Evolutionary conservation across 805 yeast species (phyloP).

Genomic region (Maudiozyma pseudohumilis): DNA sequence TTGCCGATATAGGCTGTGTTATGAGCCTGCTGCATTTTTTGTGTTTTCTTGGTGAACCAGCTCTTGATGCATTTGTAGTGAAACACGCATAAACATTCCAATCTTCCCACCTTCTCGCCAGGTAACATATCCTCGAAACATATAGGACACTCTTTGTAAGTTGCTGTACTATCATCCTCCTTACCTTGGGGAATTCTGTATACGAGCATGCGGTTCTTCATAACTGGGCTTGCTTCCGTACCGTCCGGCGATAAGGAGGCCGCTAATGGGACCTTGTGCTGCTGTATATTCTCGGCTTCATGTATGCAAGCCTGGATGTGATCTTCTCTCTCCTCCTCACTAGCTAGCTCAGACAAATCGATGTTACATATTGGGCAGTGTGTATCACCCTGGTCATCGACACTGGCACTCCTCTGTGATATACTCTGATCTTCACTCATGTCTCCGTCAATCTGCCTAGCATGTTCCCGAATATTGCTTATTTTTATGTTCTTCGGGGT

Average conservation of each 20-base stretch:
- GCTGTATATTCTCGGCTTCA: conserved; percentile 40
- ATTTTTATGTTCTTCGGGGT: background rate
- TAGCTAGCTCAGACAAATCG: conserved; percentile 2
- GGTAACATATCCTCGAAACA: conserved; percentile 83
- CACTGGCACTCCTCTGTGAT: background rate
- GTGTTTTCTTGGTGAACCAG: conserved; percentile 84
- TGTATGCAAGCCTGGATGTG: conserved; percentile 67
- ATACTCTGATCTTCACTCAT: background rate
- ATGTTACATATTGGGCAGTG: conserved; percentile 35
- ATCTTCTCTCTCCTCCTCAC: conserved; percentile 22
- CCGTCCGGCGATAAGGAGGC: conserved; percentile 22
- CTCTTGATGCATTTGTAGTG: conserved; percentile 84
- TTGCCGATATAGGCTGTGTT: conserved; percentile 16
- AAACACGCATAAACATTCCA: conserved; percentile 90
- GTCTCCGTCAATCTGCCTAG: background rate
- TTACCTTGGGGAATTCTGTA: conserved; percentile 34
- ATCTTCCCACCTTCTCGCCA: conserved; percentile 81
- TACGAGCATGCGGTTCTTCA: conserved; percentile 72
- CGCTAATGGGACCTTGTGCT: conserved; percentile 43
- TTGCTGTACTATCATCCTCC: conserved; percentile 17
- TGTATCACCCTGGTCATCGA: conserved; percentile 4
- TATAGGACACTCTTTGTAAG: conserved; percentile 77
- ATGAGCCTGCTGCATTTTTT: conserved; percentile 7
- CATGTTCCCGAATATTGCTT: background rate
- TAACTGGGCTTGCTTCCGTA: conserved; percentile 2